phyloP scores from a whole-genome alignment of 306 rosid genomes.

The Vachellia pachyceras region DNA sequence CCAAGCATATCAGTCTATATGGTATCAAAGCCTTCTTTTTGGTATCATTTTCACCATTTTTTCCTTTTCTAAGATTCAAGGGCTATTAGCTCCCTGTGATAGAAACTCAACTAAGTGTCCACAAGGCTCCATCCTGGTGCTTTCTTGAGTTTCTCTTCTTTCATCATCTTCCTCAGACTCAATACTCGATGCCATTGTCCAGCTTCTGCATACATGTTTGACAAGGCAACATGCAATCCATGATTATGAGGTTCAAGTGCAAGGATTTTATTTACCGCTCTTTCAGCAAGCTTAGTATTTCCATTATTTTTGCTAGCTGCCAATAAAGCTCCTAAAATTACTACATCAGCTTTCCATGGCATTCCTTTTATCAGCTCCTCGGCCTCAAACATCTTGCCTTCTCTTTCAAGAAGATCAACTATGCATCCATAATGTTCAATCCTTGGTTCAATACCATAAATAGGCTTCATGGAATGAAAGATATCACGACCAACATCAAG shows the following conservation, averaged over 20 bases:
- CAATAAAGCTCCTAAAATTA: constrained; percentile 56
- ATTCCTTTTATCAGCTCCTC: constrained; percentile 46
- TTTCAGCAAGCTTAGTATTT: constrained; percentile 53
- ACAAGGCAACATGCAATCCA: constrained; percentile 52
- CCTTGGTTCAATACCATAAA: constrained; percentile 52
- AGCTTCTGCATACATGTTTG: constrained; percentile 63
- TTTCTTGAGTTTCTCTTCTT: constrained; percentile 53
- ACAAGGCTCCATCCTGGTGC: constrained; percentile 59
- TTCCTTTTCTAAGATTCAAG: not conserved
- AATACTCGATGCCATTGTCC: constrained; percentile 57
- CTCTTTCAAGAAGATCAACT: constrained; percentile 58
- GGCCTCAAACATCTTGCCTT: constrained; percentile 51
- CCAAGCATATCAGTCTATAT: not conserved
- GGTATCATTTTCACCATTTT: not conserved
- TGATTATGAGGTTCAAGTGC: constrained; percentile 54
- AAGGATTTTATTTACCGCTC: constrained; percentile 48
- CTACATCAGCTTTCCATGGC: constrained; percentile 56
- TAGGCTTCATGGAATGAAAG: constrained; percentile 45
- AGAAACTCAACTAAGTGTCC: constrained; percentile 27
- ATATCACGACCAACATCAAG: constrained; percentile 42
- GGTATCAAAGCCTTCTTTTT: not conserved
- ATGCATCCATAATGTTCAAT: constrained; percentile 60
- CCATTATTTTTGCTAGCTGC: constrained; percentile 52
- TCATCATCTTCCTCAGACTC: constrained; percentile 54
- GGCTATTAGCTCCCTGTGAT: not conserved